Percentiles rank a stretch among this genome's conserved stretches.
These are phyloP conservation scores for Balansia obtecta DNA, from an alignment of 2,329 filamentous ascomycete genomes.

Conservation along the genomic window DNA sequence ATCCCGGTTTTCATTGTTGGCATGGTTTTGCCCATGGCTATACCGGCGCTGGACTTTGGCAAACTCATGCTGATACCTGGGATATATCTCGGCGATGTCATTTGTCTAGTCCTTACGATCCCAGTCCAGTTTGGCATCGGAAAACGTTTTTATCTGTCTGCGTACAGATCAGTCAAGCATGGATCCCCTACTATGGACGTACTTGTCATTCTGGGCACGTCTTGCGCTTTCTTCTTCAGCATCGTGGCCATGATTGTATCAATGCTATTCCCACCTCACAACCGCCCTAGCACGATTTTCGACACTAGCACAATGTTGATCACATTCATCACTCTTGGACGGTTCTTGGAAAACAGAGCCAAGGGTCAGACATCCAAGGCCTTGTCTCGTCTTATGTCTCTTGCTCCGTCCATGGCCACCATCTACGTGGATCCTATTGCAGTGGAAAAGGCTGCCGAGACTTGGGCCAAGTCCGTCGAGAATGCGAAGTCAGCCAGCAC, in stretches of 20 bases:
- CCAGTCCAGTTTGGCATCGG: constrained; percentile 96
- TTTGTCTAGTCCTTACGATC: constrained; percentile 74
- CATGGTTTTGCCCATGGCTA: constrained; percentile 87
- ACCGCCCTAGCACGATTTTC: constrained; percentile 77
- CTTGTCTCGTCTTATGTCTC: constrained; percentile 84
- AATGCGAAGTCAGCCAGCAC: constrained; percentile 28
- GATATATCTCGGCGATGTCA: constrained; percentile 75
- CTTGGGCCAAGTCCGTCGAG: constrained; percentile 39
- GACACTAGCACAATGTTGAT: constrained; percentile 98
- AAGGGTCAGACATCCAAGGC: constrained; percentile 96
- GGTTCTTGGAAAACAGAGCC: constrained; percentile 85
- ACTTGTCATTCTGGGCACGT: constrained; percentile 84
- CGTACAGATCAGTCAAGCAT: constrained; percentile 88
- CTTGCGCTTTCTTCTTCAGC: constrained; percentile 93
- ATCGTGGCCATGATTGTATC: constrained; percentile 77
- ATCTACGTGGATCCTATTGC: constrained; percentile 94
- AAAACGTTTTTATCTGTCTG: constrained; percentile 82
- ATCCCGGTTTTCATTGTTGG: constrained; percentile 82
- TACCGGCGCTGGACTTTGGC: constrained; percentile 68
- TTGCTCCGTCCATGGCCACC: constrained; percentile 91
- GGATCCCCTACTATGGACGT: constrained; percentile 96
- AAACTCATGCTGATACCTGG: constrained; percentile 54
- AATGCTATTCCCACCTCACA: constrained; percentile 60
- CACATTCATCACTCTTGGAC: constrained; percentile 83
- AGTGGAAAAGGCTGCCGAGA: constrained; percentile 77